phyloP scores from a whole-genome alignment of 2,329 filamentous ascomycete species.

The Hypoxylon rubiginosum region DNA sequence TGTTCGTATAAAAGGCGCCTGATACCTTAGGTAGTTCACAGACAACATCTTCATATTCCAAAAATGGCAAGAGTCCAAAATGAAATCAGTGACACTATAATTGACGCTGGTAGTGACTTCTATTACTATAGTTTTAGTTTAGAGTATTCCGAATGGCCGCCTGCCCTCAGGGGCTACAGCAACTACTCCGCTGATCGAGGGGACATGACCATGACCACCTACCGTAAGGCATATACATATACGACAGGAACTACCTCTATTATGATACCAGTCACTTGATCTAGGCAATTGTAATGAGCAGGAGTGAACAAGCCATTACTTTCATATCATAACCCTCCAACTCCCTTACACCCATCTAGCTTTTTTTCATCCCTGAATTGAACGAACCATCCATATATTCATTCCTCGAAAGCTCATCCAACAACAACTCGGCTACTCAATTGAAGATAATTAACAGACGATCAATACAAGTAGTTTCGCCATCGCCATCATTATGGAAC shows the following conservation, averaged over 20 bases:
- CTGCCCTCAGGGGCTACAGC: too few species aligned
- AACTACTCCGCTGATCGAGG: too few species aligned
- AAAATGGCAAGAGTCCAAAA: too few species aligned
- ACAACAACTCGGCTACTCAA: not conserved
- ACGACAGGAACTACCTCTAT: not conserved
- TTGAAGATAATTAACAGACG: not conserved
- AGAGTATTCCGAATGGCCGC: too few species aligned
- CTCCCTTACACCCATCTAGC: too few species aligned
- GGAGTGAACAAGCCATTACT: not conserved
- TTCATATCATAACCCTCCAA: not conserved
- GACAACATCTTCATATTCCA: too few species aligned
- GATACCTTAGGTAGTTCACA: too few species aligned
- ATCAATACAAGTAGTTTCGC: slow-evolving; percentile 2
- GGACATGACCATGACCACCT: too few species aligned
- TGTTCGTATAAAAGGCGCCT: too few species aligned
- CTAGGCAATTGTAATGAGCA: not conserved
- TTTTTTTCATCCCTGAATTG: slow-evolving; percentile 3
- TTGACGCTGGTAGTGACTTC: not conserved
- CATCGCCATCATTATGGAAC: slow-evolving; percentile 27
- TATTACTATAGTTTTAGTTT: too few species aligned
- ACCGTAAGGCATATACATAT: too few species aligned
- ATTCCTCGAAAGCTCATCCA: slow-evolving; percentile 8
- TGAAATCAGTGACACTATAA: not conserved
- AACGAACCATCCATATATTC: slow-evolving; percentile 29
- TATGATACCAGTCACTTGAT: not conserved